phyloP scores from a whole-genome alignment of 768 basidiomycete genomes.

The Russula emetica region DNA sequence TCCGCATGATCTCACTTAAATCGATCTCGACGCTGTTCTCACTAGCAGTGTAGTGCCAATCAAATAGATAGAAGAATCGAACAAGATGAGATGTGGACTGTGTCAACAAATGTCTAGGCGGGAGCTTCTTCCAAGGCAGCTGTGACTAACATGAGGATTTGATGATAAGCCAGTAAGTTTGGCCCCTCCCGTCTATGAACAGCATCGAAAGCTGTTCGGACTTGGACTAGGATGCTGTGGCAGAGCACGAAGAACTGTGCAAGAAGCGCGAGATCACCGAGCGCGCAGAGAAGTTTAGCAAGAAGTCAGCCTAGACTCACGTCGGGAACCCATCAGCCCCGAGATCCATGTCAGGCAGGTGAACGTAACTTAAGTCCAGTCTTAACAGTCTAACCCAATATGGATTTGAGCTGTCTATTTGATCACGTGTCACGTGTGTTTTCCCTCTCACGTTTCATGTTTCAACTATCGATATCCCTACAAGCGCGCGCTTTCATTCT shows the following conservation, averaged over 20 bases:
- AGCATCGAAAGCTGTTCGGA: conserved; percentile 48
- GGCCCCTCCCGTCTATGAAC: neutral
- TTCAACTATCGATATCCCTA: neutral
- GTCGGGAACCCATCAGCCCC: neutral
- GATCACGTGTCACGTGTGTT: neutral
- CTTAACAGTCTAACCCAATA: neutral
- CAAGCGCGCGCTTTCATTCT: neutral
- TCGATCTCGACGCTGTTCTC: neutral
- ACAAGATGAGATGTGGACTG: neutral
- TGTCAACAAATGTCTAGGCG: neutral
- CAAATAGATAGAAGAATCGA: neutral
- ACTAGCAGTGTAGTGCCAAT: neutral
- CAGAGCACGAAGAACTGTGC: conserved; percentile 29
- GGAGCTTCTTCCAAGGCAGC: neutral
- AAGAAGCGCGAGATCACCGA: conserved; percentile 69
- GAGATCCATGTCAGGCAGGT: neutral
- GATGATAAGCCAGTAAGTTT: neutral
- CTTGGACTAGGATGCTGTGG: conserved; percentile 88
- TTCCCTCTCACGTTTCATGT: neutral
- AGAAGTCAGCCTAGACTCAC: conserved; percentile 43
- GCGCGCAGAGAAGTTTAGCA: conserved; percentile 84
- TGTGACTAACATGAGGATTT: neutral
- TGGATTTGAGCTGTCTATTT: neutral
- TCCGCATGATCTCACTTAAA: neutral
- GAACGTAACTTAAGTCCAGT: no score